Evolutionary conservation across 2,329 filamentous ascomycete genomes (phyloP), one percentile per base, ranked within the genome.

Genomic region (Alternaria sp.): DNA sequence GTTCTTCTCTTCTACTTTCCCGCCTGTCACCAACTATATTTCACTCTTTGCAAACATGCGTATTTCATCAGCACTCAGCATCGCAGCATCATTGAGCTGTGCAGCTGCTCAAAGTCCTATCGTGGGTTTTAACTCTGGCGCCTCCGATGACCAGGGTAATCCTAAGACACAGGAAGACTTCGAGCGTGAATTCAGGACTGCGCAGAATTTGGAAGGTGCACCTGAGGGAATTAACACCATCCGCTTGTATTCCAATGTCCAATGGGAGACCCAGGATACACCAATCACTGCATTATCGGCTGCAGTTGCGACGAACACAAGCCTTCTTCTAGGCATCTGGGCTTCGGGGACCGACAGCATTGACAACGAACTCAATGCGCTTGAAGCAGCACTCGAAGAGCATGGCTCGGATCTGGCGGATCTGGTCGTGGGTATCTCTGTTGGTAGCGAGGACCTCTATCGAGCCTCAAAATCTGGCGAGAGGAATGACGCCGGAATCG

Each of bases 211-310:
- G 8, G 80, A 83, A 28, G 88, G 88, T 50, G 87, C 89, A 34
- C 81, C 89, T 38, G 80, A 83, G 20, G 86, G 86, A 51, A 92
- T 91, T 82, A 90, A 81, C 71, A 88, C 86, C 59, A 89, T 88
- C 49, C 87, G 90, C 63, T 83, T 92, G 32, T 93, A 90, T 81
- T 92, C 90, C 70, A 92, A 87, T 84, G 83, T 90, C 52, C 90
- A 92, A 84, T 85, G 79, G 28, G 87, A 86, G 65, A 89, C 89
- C 4, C 78, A 85, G 62, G 87, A 85, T 78, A 84, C 84, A 18
- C 87, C 88, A 68, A 93, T 90, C 73, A 83, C 85, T 46, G 77
- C 77, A 4, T 73, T 79, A 54, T 65, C 73, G 1, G 75, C 77
- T 36, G 77, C 77, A 16, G 65, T 78, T 52, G 68, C 70, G 6